A percentile compares a stretch with the other conserved stretches of the same genome.
phyloP scores from a whole-genome alignment of 345 rosid genomes.

The Gossypium australe region DNA sequence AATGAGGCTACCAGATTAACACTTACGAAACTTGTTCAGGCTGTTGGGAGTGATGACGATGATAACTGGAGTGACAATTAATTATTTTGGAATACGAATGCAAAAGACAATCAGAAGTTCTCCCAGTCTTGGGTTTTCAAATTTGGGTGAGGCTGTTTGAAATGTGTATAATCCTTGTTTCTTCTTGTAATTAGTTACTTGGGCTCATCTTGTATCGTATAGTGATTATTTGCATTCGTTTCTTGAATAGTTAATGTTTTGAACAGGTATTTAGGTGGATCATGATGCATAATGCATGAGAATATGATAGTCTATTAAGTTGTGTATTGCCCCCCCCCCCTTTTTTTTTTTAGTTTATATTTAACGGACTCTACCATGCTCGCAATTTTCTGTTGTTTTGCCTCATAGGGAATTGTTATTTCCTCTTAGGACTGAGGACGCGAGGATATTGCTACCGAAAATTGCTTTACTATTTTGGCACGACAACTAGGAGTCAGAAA shows the following conservation, averaged over 20 bases:
- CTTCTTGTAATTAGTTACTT: constrained; percentile 31
- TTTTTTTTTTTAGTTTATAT: neutral
- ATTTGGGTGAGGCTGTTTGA: constrained; percentile 18
- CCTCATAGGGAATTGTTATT: neutral
- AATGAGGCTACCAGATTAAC: constrained; percentile 4
- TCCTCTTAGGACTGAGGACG: neutral
- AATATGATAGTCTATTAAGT: neutral
- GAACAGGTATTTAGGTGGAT: constrained; percentile 12
- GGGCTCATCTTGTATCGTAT: constrained; percentile 5
- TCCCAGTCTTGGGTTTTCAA: constrained; percentile 12
- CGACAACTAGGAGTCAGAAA: neutral
- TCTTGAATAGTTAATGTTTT: constrained; percentile 15
- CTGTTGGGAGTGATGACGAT: constrained; percentile 71
- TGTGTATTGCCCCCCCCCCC: neutral
- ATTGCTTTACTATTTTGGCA: neutral
- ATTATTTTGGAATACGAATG: constrained; percentile 3
- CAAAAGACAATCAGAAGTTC: neutral
- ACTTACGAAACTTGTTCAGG: constrained; percentile 40
- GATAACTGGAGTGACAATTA: constrained; percentile 74
- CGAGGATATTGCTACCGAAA: neutral
- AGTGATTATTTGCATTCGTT: constrained; percentile 18
- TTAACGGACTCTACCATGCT: neutral
- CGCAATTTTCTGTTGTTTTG: neutral
- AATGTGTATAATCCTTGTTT: constrained; percentile 29
- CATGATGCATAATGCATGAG: constrained; percentile 15